Conservation (phyloP, 768 basidiomycete genomes). For the Xerocomellus chrysenteron region DNA sequence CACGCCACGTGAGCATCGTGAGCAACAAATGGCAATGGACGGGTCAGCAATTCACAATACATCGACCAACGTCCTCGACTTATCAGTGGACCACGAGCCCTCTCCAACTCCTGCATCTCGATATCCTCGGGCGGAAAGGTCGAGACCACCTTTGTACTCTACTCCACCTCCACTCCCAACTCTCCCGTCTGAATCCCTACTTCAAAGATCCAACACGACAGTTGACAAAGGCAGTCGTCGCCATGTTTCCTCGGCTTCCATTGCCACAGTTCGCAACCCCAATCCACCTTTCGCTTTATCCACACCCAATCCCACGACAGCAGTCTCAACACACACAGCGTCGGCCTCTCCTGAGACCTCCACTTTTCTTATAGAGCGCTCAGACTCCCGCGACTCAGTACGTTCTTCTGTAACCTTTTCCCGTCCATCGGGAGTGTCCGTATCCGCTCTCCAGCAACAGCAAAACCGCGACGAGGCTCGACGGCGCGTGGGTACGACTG, state of each 20-base stretch:
- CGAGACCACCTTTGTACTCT: constrained; percentile 44
- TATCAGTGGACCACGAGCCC: constrained; percentile 40
- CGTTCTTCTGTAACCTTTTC: constrained; percentile 63
- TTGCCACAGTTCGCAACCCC: constrained; percentile 44
- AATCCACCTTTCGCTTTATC: constrained; percentile 46
- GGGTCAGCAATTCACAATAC: constrained; percentile 17
- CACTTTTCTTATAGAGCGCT: constrained; percentile 37
- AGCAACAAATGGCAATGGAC: constrained; percentile 32
- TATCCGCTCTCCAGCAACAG: constrained; percentile 57
- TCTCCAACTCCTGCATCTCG: constrained; percentile 47
- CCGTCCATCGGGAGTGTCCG: constrained; percentile 53
- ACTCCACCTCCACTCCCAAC: constrained; percentile 60
- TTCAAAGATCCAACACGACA: constrained; percentile 23
- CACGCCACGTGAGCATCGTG: constrained; percentile 55
- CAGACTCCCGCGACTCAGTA: constrained; percentile 46
- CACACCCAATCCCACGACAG: constrained; percentile 63
- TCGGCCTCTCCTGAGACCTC: constrained; percentile 43
- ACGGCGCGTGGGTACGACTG: constrained; percentile 32
- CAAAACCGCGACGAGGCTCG: constrained; percentile 38
- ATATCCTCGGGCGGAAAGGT: constrained; percentile 37
- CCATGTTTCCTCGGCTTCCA: constrained; percentile 46
- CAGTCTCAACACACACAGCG: constrained; percentile 63
- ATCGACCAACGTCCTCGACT: constrained; percentile 29
- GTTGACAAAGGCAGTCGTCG: constrained; percentile 34
- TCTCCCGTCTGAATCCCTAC: constrained; percentile 56